Evolutionary conservation across 1,139 yeast species (phyloP).

Genomic region (Arxiozyma telluris): DNA sequence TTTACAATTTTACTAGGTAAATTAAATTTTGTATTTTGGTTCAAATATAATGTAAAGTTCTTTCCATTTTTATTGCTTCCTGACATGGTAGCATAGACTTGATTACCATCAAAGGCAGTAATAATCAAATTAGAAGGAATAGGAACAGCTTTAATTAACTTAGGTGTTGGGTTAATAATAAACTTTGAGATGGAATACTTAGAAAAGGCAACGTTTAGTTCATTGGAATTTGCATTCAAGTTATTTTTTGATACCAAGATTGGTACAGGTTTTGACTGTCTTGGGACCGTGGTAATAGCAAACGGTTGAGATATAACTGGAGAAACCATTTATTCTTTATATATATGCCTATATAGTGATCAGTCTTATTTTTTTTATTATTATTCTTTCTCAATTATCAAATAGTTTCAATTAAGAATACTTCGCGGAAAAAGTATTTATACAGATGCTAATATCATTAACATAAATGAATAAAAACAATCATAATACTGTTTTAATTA

Average conservation of each 20-base stretch:
- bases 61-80: constrained; percentile 3
- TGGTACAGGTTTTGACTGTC: constrained; percentile 12
- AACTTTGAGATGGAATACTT: constrained; percentile 69
- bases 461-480: no score
- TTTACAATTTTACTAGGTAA: constrained; percentile 6
- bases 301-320: constrained; percentile 29
- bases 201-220: constrained; percentile 54
- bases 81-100: constrained; percentile 9
- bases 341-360: background rate
- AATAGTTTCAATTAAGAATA: background rate
- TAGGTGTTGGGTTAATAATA: constrained; percentile 72
- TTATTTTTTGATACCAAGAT: constrained; percentile 19
- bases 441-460: background rate
- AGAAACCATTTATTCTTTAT: constrained; percentile 16
- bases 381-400: background rate
- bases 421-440: no score
- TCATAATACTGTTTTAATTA: no score
- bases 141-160: constrained; percentile 37
- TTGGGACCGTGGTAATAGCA: constrained; percentile 27
- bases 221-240: constrained; percentile 25
- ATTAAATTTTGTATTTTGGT: constrained; percentile 6
- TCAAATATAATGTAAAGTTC: constrained; percentile 5
- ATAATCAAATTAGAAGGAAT: constrained; percentile 30
- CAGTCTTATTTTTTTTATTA: background rate
- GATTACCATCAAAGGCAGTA: constrained; percentile 25